phyloP scores from a whole-genome alignment of 2,329 filamentous ascomycete species.

The Fusarium haematococcum region DNA sequence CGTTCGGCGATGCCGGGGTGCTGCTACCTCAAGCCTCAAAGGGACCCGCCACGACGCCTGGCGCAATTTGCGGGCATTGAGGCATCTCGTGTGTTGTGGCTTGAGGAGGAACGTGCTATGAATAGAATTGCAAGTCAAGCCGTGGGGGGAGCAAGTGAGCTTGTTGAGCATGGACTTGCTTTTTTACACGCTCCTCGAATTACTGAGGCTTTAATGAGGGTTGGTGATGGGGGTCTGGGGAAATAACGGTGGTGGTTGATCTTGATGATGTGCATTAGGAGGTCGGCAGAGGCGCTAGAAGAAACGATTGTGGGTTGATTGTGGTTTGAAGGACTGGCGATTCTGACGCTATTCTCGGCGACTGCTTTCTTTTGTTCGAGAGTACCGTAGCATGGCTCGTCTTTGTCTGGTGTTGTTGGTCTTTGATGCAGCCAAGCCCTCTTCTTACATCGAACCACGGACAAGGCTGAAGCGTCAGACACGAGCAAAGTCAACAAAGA shows the following conservation, averaged over 20 bases:
- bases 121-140: constrained; percentile 3
- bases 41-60: constrained; percentile 2
- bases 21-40: constrained; percentile 5
- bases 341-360: background rate
- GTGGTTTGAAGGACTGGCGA: background rate
- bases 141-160: background rate
- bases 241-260: constrained; percentile 22
- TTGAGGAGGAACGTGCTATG: constrained; percentile 2
- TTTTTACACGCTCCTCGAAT: background rate
- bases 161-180: background rate
- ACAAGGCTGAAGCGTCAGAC: constrained; percentile 1
- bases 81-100: constrained; percentile 12
- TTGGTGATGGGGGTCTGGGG: constrained; percentile 15
- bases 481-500: constrained; percentile 6
- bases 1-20: constrained; percentile 32
- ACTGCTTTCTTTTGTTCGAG: background rate
- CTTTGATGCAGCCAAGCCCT: background rate
- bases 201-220: background rate
- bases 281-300: constrained; percentile 28
- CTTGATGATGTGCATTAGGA: constrained; percentile 35
- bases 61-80: constrained; percentile 21
- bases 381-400: background rate
- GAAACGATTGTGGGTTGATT: background rate
- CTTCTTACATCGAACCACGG: background rate
- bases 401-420: background rate